phyloP scores from a whole-genome alignment of 371 early-diverging fungal genomes.

The Apophysomyces sp. region DNA sequence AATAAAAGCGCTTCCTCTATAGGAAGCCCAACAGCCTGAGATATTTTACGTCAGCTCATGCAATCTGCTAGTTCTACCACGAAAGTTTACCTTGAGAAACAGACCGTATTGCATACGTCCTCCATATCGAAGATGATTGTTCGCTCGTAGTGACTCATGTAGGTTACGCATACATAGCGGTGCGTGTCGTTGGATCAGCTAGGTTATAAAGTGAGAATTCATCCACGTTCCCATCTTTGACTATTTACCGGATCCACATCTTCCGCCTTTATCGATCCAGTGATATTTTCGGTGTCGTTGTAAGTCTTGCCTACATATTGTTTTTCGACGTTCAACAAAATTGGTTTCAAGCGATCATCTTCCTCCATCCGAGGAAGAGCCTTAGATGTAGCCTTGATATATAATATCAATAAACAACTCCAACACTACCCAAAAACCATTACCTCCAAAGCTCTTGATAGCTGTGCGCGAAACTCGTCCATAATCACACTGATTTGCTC shows the following conservation, averaged over 20 bases:
- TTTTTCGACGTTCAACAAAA: conserved; percentile 82
- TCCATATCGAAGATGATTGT: conserved; percentile 84
- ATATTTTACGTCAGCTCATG: neutral
- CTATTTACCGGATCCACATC: conserved; percentile 63
- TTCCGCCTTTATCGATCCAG: conserved; percentile 59
- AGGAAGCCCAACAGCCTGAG: conserved; percentile 81
- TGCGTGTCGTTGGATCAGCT: conserved; percentile 69
- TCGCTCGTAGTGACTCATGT: conserved; percentile 64
- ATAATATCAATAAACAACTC: neutral
- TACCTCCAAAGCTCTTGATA: conserved; percentile 64
- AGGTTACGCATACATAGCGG: conserved; percentile 93
- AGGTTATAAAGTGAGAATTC: neutral
- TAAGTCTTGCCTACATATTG: conserved; percentile 77
- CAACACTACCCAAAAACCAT: neutral
- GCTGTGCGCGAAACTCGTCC: conserved; percentile 69
- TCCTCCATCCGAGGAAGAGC: conserved; percentile 90
- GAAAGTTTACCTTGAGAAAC: conserved; percentile 88
- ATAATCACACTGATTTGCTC: conserved; percentile 77
- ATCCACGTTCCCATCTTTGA: neutral
- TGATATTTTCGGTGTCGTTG: conserved; percentile 31
- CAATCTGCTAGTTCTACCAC: neutral
- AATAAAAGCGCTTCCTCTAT: conserved; percentile 91
- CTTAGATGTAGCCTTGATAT: conserved; percentile 58
- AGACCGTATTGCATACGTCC: conserved; percentile 93
- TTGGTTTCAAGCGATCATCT: conserved; percentile 88